Conservation (phyloP, 1,284 basidiomycete genomes). For the Neonothopanus nambi region DNA sequence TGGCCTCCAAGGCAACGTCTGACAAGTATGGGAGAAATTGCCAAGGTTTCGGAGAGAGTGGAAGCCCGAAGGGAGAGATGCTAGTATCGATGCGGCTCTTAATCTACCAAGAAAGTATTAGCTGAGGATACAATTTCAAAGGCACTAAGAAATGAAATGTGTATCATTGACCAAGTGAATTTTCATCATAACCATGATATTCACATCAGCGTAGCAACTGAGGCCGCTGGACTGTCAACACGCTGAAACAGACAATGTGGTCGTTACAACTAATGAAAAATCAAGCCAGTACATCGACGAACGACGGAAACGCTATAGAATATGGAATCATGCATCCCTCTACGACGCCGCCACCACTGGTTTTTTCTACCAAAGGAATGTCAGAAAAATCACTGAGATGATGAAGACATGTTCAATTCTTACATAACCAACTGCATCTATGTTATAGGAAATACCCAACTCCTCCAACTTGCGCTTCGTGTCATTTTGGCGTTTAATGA, state of each 20-base stretch:
- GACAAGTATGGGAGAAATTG: too few relatives aligned
- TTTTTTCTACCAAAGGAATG: conserved; percentile 4
- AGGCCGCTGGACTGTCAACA: background rate
- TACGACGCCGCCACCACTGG: conserved; percentile 1
- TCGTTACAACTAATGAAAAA: background rate
- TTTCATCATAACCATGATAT: too few relatives aligned
- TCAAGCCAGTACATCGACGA: background rate
- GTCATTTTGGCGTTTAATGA: conserved; percentile 78
- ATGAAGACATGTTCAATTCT: conserved; percentile 31
- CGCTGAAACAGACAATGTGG: background rate
- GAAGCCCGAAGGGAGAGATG: too few relatives aligned
- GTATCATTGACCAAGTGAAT: too few relatives aligned
- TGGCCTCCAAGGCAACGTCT: too few relatives aligned
- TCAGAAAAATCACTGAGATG: background rate
- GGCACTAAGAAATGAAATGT: too few relatives aligned
- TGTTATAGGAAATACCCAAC: conserved; percentile 89
- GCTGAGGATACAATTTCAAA: too few relatives aligned
- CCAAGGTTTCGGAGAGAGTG: too few relatives aligned
- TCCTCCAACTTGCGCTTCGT: conserved; percentile 81
- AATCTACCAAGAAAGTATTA: too few relatives aligned
- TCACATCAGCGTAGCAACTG: too few relatives aligned
- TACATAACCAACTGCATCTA: conserved; percentile 74
- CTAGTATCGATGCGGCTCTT: too few relatives aligned
- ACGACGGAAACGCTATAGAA: background rate
- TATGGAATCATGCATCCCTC: background rate